Conservation (phyloP, 495 filamentous ascomycete genomes). For the Aspergillus asperescens region DNA sequence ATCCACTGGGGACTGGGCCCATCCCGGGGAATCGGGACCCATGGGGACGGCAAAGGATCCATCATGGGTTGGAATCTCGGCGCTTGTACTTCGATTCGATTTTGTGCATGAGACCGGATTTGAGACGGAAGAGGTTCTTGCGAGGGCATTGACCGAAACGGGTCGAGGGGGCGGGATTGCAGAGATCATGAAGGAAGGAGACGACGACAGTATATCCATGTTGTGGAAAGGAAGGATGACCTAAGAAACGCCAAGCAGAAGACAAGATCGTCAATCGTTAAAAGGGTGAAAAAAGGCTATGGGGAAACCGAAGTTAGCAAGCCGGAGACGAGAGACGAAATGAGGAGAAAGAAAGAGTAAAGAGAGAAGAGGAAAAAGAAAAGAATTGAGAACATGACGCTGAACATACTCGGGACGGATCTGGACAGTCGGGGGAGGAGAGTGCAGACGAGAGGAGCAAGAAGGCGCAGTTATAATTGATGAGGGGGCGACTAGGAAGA, state of each 20-base stretch:
- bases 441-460: neutral
- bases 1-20: conserved; percentile 21
- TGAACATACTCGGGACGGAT: conserved; percentile 8
- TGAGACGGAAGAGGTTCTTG: conserved; percentile 18
- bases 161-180: conserved; percentile 33
- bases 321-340: conserved; percentile 5
- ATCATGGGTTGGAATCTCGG: conserved; percentile 24
- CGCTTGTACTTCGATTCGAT: conserved; percentile 25
- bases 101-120: conserved; percentile 20
- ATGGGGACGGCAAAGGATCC: conserved; percentile 13
- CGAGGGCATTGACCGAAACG: conserved; percentile 34
- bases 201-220: conserved; percentile 11
- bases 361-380: conserved; percentile 3
- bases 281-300: neutral
- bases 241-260: conserved; percentile 14
- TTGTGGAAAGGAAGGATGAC: neutral
- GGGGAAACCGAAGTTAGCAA: conserved; percentile 4
- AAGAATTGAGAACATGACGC: conserved; percentile 4
- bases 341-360: conserved; percentile 5
- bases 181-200: conserved; percentile 28
- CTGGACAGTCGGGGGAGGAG: neutral
- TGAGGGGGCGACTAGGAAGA: neutral
- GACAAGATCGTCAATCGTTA: conserved; percentile 21
- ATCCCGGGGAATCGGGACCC: conserved; percentile 18
- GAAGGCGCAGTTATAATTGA: neutral